A percentile compares a stretch with the other conserved stretches of the same genome.
These are phyloP conservation scores for Spizellomyces sp. DNA, from an alignment of 192 early-diverging fungal species.

Conservation along the genomic window DNA sequence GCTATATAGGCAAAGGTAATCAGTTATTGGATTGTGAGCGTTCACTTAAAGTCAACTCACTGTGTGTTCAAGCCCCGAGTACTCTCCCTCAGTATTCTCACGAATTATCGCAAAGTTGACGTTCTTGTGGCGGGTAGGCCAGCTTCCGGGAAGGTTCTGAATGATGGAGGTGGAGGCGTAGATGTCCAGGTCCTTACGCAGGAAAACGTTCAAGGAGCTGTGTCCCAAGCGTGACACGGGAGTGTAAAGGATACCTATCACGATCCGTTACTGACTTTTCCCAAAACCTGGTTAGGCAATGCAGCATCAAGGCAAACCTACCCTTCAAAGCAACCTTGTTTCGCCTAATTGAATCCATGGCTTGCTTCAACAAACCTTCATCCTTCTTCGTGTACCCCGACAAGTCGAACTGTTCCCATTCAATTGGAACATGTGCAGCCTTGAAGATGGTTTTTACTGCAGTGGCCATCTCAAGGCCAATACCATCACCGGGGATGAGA, in stretches of 20 bases:
- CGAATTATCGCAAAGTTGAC: slow-evolving; percentile 99
- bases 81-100: slow-evolving; percentile 99
- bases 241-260: slow-evolving; percentile 66
- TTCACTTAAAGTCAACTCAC: slow-evolving; percentile 38
- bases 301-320: slow-evolving; percentile 33
- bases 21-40: slow-evolving; percentile 9
- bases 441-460: slow-evolving; percentile 94
- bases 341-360: slow-evolving; percentile 85
- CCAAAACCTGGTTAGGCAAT: not conserved
- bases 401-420: slow-evolving; percentile 98
- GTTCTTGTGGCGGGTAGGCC: slow-evolving; percentile 84
- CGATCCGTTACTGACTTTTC: not conserved
- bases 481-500: slow-evolving; percentile 97
- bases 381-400: slow-evolving; percentile 84
- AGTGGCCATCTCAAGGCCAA: slow-evolving; percentile 89
- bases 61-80: slow-evolving; percentile 97
- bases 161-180: slow-evolving; percentile 93
- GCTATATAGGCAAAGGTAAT: slow-evolving; percentile 45
- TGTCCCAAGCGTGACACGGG: slow-evolving; percentile 84
- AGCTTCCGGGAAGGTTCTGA: slow-evolving; percentile 81
- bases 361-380: slow-evolving; percentile 83
- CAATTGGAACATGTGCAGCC: slow-evolving; percentile 89
- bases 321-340: slow-evolving; percentile 99
- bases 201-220: slow-evolving; percentile 93
- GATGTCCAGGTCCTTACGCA: slow-evolving; percentile 98